Base-by-base conservation (phyloP, 176 grass and related monocot species). In the Metroxylon sagu region DNA sequence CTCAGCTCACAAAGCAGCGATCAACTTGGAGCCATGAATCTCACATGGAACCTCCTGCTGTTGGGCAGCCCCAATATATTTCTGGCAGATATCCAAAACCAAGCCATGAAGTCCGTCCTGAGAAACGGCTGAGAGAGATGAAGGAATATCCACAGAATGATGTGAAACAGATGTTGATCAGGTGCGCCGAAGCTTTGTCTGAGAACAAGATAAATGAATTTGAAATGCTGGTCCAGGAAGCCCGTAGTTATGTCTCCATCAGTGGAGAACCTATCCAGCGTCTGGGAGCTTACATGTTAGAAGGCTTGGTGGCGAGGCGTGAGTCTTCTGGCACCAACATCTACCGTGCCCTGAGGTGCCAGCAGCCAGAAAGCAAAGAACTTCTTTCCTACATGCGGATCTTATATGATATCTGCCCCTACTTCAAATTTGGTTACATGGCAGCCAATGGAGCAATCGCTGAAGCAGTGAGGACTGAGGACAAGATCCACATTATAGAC, bases 391-490 rank as follows among this genome's bases (percentile, higher is more conserved):
- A 88, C 80, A 91, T 91, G 92, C 80, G 80, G 49, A 88, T 88
- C 66, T 57, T 97, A 25, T 91, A 97, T 56, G 85, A 85, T 61
- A 83, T 88, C 35, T 97, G 87, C 56, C 92, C 92, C 5, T 91
- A 91, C 85, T 83, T 97, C n/a, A 97, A 97, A 74, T 97, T 91
- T 64, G 92, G 92, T 12, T 97, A 88, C 58, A 97, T 97, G 92
- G 92, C 92, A 48, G 87, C 92, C 59, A 97, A 97, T 53, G 92
- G 92, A 15, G 92, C 92, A 3, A 97, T 97, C 72, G 92, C 92
- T n/a, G 87, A 97, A 48, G 87, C 87, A 65, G 65, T 97, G 54
- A 74, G 81, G 75, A 77, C 52, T 26, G 92, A 97, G 66, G 79
- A 91, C 83, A 85, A 58, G 25, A 97, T 97, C 66, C 87, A 97